phyloP scores from a whole-genome alignment of 2,329 filamentous ascomycete genomes.

The Chaetomium strumarium region DNA sequence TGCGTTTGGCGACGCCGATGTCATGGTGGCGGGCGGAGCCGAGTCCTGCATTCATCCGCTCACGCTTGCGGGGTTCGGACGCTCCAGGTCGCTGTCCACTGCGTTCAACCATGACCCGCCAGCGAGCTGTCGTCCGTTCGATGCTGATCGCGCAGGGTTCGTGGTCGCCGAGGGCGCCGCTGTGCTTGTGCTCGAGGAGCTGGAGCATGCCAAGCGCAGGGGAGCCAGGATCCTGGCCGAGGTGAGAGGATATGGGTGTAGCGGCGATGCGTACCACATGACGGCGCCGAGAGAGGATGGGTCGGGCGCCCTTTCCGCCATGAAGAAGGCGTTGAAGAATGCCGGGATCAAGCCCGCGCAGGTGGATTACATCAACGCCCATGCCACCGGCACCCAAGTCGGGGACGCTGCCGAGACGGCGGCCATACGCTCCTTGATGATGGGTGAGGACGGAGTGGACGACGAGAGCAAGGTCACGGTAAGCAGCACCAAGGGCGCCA shows the following conservation, averaged over 20 bases:
- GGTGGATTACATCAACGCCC: slow-evolving; percentile 91
- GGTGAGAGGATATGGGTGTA: slow-evolving; percentile 81
- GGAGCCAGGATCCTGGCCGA: slow-evolving; percentile 84
- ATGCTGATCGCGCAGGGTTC: slow-evolving; percentile 72
- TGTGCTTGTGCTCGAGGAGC: slow-evolving; percentile 80
- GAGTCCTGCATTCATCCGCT: slow-evolving; percentile 96
- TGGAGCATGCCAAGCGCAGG: slow-evolving; percentile 76
- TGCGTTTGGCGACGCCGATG: slow-evolving; percentile 80
- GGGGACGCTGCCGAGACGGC: slow-evolving; percentile 84
- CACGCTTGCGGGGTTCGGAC: slow-evolving; percentile 84
- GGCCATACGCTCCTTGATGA: slow-evolving; percentile 72
- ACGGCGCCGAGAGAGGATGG: slow-evolving; percentile 84
- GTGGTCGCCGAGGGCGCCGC: slow-evolving; percentile 91
- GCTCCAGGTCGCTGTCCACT: slow-evolving; percentile 79
- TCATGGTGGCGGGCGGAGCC: slow-evolving; percentile 93
- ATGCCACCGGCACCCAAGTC: slow-evolving; percentile 81
- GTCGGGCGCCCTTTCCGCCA: slow-evolving; percentile 72
- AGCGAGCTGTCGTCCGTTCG: slow-evolving; percentile 79
- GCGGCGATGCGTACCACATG: slow-evolving; percentile 87
- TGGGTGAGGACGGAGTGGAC: slow-evolving; percentile 62
- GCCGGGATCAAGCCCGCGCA: slow-evolving; percentile 61
- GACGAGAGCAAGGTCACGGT: slow-evolving; percentile 65
- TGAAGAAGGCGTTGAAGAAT: slow-evolving; percentile 74
- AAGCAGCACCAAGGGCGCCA: slow-evolving; percentile 89
- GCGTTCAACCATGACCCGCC: slow-evolving; percentile 67